phyloP scores from a whole-genome alignment of 129 eudicot species.

The Flaveria brownii region DNA sequence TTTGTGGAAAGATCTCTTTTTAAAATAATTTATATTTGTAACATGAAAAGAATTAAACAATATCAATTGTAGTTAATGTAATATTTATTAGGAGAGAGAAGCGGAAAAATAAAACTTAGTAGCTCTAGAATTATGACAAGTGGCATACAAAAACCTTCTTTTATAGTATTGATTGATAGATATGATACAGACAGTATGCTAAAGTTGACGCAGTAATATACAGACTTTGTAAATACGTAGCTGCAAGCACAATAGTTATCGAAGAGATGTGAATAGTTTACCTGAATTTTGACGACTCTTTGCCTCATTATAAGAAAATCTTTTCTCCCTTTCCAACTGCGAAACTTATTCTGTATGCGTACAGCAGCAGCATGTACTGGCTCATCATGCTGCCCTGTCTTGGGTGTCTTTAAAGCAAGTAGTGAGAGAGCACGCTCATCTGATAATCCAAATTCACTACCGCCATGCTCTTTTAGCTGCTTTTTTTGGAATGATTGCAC shows the following conservation, averaged over 20 bases:
- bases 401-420: conserved; percentile 61
- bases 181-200: not conserved
- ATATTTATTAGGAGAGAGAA: too few species aligned
- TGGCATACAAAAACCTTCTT: too few species aligned
- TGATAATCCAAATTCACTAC: conserved; percentile 54
- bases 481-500: conserved; percentile 89
- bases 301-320: conserved; percentile 80
- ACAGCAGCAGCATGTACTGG: conserved; percentile 84
- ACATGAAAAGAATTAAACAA: too few species aligned
- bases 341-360: conserved; percentile 83
- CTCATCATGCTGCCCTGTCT: conserved; percentile 61
- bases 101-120: too few species aligned
- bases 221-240: not conserved
- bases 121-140: too few species aligned
- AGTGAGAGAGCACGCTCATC: conserved; percentile 83
- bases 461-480: conserved; percentile 65
- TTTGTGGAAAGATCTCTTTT: too few species aligned
- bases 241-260: not conserved
- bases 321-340: conserved; percentile 85
- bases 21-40: too few species aligned
- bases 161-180: too few species aligned
- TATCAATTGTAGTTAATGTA: too few species aligned
- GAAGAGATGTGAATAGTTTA: conserved; percentile 18
- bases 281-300: conserved; percentile 93
- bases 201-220: not conserved